phyloP scores from a whole-genome alignment of 345 rosid species.

The Euclidium syriacum region DNA sequence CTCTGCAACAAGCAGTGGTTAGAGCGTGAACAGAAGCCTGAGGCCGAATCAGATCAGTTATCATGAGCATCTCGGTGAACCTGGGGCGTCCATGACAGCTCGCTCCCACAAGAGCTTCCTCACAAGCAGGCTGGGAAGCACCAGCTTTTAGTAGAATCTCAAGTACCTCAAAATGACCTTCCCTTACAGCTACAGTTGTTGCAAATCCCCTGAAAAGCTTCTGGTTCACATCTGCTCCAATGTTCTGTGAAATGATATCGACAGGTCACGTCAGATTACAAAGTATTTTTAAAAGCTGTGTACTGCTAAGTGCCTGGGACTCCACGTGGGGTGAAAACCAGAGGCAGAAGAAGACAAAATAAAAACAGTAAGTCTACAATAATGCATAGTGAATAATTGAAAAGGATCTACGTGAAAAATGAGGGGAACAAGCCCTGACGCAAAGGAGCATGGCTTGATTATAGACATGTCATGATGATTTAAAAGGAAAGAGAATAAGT shows the following conservation, averaged over 20 bases:
- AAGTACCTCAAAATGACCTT: conserved; percentile 74
- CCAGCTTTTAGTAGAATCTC: conserved; percentile 88
- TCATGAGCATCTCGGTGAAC: conserved; percentile 71
- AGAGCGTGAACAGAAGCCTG: conserved; percentile 85
- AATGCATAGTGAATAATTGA: conserved; percentile 26
- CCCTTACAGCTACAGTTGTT: conserved; percentile 88
- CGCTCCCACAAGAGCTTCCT: conserved; percentile 85
- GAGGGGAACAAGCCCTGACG: conserved; percentile 32
- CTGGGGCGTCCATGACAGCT: conserved; percentile 72
- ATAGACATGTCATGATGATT: conserved; percentile 19
- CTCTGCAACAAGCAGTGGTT: conserved; percentile 81
- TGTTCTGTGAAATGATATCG: conserved; percentile 43
- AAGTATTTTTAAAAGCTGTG: background rate
- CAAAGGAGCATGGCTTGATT: conserved; percentile 29
- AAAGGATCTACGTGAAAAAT: conserved; percentile 14
- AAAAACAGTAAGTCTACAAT: conserved; percentile 12
- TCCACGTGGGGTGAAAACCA: conserved; percentile 16
- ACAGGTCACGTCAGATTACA: conserved; percentile 7
- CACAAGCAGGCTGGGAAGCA: conserved; percentile 88
- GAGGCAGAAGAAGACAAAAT: conserved; percentile 16
- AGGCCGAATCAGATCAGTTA: conserved; percentile 81
- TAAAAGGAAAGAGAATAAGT: conserved; percentile 17
- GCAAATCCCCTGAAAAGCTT: conserved; percentile 91
- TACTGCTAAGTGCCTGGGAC: background rate
- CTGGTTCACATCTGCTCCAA: conserved; percentile 94